Evolutionary conservation across 345 rosid species (phyloP), one percentile per base, ranked within the genome.

Genomic region (Lagerstroemia speciosa): DNA sequence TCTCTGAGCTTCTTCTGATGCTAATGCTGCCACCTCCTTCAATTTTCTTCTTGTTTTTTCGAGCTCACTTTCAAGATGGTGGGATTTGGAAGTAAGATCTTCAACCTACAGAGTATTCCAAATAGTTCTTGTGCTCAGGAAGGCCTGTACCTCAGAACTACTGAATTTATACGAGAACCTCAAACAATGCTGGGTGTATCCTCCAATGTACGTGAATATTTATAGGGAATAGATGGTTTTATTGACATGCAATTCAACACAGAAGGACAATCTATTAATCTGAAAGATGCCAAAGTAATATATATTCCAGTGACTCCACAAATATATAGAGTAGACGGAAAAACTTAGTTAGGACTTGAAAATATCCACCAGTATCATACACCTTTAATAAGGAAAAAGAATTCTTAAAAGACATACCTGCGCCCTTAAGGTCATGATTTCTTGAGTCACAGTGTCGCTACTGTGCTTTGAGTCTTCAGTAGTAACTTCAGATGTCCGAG

Each of bases 1-100:
- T 74, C 86, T 92, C 70, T 83, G 89, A 77, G 89, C 98, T 84
- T 93, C 98, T 77, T 86, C 88, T 73, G 85, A 80, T 64, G 93
- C 95, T 70, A 84, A 80, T 70, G 82, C 87, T 69, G 91, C 81
- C 45, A 87, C 91, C 52, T 86, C 83, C 79, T 81, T 87, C 73
- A 93, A 75, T 68, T 84, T 86, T 58, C 69, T 86, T 15, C 81
- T 73, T 30, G 88, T 85, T 76, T 78, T 90, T 62, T 81, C 87
- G 58, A 93, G 90, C 74, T 90, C 93, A 65, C 82, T 85, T 84
- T 90, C 90, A 77, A 90, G 93, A 62, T 71, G 67, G 58, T 83
- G 78, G 12, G 85, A 73, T 80, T 82, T 90, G 61, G 58, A 45
- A 70, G 83, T 75, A 50, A 90, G 92, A 64, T 85, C 87, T 77